phyloP scores from a whole-genome alignment of 1,284 basidiomycete species.

The Tilletiopsis washingtonensis region DNA sequence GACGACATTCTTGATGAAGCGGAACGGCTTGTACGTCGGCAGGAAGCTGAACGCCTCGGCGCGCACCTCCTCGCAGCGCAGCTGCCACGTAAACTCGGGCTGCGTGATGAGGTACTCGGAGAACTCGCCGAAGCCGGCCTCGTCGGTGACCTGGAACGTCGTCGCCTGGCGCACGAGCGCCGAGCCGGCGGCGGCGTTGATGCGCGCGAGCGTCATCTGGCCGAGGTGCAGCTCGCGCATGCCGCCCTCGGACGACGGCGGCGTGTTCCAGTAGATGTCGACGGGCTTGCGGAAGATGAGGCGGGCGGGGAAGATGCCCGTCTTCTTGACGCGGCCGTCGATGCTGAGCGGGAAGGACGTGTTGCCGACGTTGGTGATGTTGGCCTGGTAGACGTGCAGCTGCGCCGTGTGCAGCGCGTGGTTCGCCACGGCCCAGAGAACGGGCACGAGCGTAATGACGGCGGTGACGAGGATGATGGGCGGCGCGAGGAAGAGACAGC shows the following conservation, averaged over 20 bases:
- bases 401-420: conserved; percentile 46
- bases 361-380: conserved; percentile 44
- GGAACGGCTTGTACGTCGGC: conserved; percentile 37
- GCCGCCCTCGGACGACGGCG: conserved; percentile 22
- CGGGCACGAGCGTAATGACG: conserved; percentile 42
- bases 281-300: conserved; percentile 46
- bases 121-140: conserved; percentile 43
- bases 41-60: conserved; percentile 58
- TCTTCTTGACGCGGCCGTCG: conserved; percentile 43
- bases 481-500: conserved; percentile 35
- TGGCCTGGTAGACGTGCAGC: conserved; percentile 43
- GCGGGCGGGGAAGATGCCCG: conserved; percentile 48
- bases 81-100: conserved; percentile 63
- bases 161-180: conserved; percentile 46
- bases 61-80: conserved; percentile 56
- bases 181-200: conserved; percentile 45
- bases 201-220: conserved; percentile 29
- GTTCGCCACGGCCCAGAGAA: conserved; percentile 45
- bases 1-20: conserved; percentile 34
- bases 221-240: conserved; percentile 44
- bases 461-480: conserved; percentile 28
- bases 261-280: conserved; percentile 44
- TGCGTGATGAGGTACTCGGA: conserved; percentile 58
- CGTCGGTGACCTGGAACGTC: conserved; percentile 42
- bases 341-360: conserved; percentile 44